Percentiles rank a stretch among this genome's conserved stretches.
These are phyloP conservation scores for Cytidiella melzeri DNA, from an alignment of 768 basidiomycete genomes.

Conservation along the genomic window DNA sequence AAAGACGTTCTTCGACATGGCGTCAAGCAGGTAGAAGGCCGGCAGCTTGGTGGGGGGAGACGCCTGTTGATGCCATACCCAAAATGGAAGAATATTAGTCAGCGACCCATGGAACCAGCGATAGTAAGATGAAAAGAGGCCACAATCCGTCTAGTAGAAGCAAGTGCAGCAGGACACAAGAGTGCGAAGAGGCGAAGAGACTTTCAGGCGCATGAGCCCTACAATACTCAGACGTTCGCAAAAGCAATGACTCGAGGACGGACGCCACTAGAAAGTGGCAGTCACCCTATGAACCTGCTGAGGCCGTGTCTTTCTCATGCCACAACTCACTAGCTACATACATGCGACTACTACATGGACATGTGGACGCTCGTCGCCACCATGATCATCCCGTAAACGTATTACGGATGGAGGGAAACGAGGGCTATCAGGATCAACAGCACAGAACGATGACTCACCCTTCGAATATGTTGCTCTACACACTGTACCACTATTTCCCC, in stretches of 20 bases:
- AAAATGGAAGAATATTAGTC: conserved; percentile 47
- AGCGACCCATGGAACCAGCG: conserved; percentile 43
- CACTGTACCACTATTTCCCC: conserved; percentile 77
- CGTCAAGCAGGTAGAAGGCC: conserved; percentile 91
- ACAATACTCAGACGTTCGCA: conserved; percentile 13
- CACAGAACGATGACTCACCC: conserved; percentile 58
- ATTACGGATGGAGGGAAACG: not conserved
- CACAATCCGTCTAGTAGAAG: conserved; percentile 1
- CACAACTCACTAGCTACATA: conserved; percentile 8
- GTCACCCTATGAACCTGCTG: conserved; percentile 6
- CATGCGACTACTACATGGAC: conserved; percentile 12
- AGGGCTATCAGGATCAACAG: conserved; percentile 1
- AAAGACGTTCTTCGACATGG: conserved; percentile 94
- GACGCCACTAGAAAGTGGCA: not conserved
- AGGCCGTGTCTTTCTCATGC: conserved; percentile 12
- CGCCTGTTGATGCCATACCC: conserved; percentile 49
- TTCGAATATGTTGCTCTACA: conserved; percentile 76
- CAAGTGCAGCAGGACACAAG: conserved; percentile 9
- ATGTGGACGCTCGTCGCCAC: not conserved
- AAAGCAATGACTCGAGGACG: not conserved
- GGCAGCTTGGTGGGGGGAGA: conserved; percentile 88
- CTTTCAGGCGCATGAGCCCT: not conserved
- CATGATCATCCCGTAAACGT: no score
- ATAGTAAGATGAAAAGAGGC: conserved; percentile 4
- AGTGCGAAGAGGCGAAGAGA: not conserved